Evolutionary conservation across 2,329 filamentous ascomycete species (phyloP).

Genomic region (Hyphodiscus sp.): DNA sequence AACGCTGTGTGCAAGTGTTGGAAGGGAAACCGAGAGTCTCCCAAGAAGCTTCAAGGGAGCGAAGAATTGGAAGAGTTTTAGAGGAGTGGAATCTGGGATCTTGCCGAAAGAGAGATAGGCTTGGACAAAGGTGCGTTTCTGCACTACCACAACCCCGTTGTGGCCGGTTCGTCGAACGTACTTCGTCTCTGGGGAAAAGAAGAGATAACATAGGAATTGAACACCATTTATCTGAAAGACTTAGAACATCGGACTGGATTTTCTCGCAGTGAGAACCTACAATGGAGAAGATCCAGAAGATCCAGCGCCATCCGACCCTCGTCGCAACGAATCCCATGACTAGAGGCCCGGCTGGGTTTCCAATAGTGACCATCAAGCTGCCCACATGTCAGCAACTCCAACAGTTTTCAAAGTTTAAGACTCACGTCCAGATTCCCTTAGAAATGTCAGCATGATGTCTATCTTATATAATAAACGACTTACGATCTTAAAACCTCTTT

Average conservation of each 20-base stretch:
- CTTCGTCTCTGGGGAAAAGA: conserved; percentile 49
- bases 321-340: conserved; percentile 35
- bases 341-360: conserved; percentile 19
- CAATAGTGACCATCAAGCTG: conserved; percentile 15
- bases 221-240: conserved; percentile 45
- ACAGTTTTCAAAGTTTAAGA: too few relatives aligned
- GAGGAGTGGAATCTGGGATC: conserved; percentile 46
- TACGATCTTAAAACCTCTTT: too few relatives aligned
- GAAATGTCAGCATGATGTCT: too few relatives aligned
- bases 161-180: too few relatives aligned
- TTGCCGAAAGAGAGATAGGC: conserved; percentile 37
- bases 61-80: conserved; percentile 44
- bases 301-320: conserved; percentile 5
- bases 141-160: conserved; percentile 17
- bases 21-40: conserved; percentile 42
- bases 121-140: conserved; percentile 23
- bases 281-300: conserved; percentile 39
- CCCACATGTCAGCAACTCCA: too few relatives aligned
- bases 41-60: conserved; percentile 39
- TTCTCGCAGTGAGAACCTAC: conserved; percentile 28
- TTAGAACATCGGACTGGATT: conserved; percentile 29
- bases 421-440: conserved; percentile 49
- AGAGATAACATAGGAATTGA: conserved; percentile 49
- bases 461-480: too few relatives aligned
- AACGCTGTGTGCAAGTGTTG: conserved; percentile 49